Evolutionary conservation across 495 filamentous ascomycete genomes (phyloP), one percentile per base, ranked within the genome.

Genomic region (Durotheca rogersii): DNA sequence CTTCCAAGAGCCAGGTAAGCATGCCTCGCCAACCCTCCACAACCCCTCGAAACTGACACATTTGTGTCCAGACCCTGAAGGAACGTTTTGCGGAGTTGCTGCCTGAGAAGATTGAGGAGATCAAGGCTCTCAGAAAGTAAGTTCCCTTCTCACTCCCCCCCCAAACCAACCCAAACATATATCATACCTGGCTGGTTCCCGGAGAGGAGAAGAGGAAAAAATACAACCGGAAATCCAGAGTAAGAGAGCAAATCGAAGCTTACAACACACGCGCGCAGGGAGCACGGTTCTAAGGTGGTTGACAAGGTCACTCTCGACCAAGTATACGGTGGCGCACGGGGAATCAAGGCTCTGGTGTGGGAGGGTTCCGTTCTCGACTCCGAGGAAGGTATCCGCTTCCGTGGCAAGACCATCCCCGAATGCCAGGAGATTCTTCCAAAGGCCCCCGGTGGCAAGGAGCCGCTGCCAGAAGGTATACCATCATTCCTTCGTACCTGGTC

Each of bases 301-400:
- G 90, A 92, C 65, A 90, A 99, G 81, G 89, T 99, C 68, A 99
- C 94, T 49, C 85, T 99, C 62, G 93, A 97, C 78, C 94, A 99
- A 76, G 93, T 93, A 62, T 97, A 97, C 70, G 93, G 93, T 77
- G 93, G 93, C 82, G 94, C 94, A 62, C 90, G 94, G 78, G 94
- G 93, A 55, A 94, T 98, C 74, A 98, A 97, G 79, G 88, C 86
- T 59, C 84, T 98, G 45, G 93, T 97, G 46, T 97, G 93, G 93
- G 93, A 98, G 82, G 93, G 93, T 54, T 98, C 93, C 57, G 94
- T 98, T 64, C 85, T 98, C 51, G 93, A 98, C 74, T 81, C 90
- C 33, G 91, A 98, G 80, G 92, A 98, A 79, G 93, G 93, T 75
- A 98, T 98, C 74, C 89, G 94, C 56, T 98, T 98, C 82, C 83